Evolutionary conservation across 1,284 basidiomycete genomes (phyloP), one percentile per base, ranked within the genome.

Genomic region (Chalciporus sp.): DNA sequence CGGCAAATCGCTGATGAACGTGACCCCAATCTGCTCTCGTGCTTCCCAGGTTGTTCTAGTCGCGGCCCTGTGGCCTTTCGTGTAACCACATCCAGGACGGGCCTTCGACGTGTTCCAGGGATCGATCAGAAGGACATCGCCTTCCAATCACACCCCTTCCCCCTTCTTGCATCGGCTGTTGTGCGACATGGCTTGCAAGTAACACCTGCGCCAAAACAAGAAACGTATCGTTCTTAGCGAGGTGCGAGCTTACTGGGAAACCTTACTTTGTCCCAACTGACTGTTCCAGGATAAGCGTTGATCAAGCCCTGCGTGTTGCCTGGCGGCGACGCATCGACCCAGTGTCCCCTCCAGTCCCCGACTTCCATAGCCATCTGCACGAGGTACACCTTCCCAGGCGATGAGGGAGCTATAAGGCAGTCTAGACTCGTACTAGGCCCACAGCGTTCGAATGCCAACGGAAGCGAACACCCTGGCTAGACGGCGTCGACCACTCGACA

Each of bases 321-420:
- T 37, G n/a, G 35, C 35, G 16, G n/a, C 31, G 44, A 27, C 10
- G 31, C 12, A 40, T 35, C 10, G 17, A 35, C 17, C 23, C 28
- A 31, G 42, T 37, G 6, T 28, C 7, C 16, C 37, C 9, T 11
- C 37, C 37, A 16, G 20, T 37, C n/a, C 28, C 46, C 35, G 26
- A 47, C 43, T 33, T 57, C 49, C 52, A 49, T 52, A 45, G 45
- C n/a, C 39, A 19, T 43, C 17, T 35, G 50, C 55, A 68, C 53
- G 66, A 54, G 63, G 63, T 27, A 7, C 31, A 23, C 23, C 31
- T 66, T 68, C 59, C 43, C 61, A 64, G 56, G 35, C 16, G 35
- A 37, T 37, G 64, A 54, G 64, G 63, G 26, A 10, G 31, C 64
- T 68, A 56, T 35, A 59, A 64, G 55, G 62, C 51, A 50, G 60